Conservation (phyloP, 345 rosid genomes). For the Eucalyptus regnans region DNA sequence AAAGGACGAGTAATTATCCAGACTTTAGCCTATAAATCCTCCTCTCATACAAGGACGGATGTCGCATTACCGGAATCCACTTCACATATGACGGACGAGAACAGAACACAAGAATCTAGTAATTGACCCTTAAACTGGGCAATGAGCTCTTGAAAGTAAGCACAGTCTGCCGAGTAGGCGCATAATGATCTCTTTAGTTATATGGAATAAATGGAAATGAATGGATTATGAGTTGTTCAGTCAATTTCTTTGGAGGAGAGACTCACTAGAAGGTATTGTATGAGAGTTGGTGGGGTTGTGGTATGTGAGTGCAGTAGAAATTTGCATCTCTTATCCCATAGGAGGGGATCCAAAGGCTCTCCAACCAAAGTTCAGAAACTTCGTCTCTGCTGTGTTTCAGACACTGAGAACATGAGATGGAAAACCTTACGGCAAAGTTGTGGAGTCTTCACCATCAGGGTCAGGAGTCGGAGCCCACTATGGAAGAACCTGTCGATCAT, state of each 20-base stretch:
- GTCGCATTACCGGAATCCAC: not conserved
- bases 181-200: not conserved
- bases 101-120: not conserved
- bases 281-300: too few relatives aligned
- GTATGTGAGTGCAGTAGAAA: not conserved
- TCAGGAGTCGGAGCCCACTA: not conserved
- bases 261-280: not conserved
- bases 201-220: not conserved
- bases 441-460: not conserved
- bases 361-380: not conserved
- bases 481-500: not conserved
- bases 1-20: not conserved
- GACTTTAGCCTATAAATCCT: not conserved
- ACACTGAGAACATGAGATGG: not conserved
- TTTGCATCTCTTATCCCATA: not conserved
- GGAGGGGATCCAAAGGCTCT: not conserved
- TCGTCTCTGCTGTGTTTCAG: not conserved
- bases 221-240: not conserved
- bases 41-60: not conserved
- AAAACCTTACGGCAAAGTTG: not conserved
- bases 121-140: not conserved
- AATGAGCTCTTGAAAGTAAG: not conserved
- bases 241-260: not conserved
- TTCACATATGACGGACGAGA: not conserved
- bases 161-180: not conserved